phyloP scores from a whole-genome alignment of 163 green algal species.

The Botryococcus braunii region DNA sequence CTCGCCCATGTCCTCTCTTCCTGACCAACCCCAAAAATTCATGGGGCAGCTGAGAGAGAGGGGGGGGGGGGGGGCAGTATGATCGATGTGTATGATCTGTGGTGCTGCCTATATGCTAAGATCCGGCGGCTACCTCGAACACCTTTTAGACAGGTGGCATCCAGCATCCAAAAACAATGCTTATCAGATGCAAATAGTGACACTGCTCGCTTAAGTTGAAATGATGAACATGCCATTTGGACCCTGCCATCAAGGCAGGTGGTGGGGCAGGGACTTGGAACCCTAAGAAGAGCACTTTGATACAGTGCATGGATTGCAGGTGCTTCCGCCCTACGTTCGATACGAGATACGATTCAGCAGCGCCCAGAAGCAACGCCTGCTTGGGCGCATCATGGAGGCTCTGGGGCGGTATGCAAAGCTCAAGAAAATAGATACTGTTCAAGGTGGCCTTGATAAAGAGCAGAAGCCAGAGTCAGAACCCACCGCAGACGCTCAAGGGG shows the following conservation, averaged over 20 bases:
- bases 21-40: no score
- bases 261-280: neutral
- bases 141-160: neutral
- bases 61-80: no score
- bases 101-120: no score
- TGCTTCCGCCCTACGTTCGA: constrained; percentile 17
- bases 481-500: no score
- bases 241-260: neutral
- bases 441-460: no score
- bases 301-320: constrained; percentile 1
- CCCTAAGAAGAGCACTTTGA: neutral
- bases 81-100: no score
- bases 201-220: neutral
- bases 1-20: no score
- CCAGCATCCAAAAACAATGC: neutral
- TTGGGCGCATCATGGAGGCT: constrained; percentile 20
- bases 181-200: neutral
- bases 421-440: neutral
- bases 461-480: no score
- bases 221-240: neutral
- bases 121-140: neutral
- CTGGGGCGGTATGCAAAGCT: constrained; percentile 7
- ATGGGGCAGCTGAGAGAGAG: no score
- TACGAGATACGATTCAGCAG: constrained; percentile 15
- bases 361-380: constrained; percentile 15